Percentiles rank a stretch among this genome's conserved stretches.
phyloP scores from a whole-genome alignment of 768 basidiomycete genomes.

The Lactarius vividus region DNA sequence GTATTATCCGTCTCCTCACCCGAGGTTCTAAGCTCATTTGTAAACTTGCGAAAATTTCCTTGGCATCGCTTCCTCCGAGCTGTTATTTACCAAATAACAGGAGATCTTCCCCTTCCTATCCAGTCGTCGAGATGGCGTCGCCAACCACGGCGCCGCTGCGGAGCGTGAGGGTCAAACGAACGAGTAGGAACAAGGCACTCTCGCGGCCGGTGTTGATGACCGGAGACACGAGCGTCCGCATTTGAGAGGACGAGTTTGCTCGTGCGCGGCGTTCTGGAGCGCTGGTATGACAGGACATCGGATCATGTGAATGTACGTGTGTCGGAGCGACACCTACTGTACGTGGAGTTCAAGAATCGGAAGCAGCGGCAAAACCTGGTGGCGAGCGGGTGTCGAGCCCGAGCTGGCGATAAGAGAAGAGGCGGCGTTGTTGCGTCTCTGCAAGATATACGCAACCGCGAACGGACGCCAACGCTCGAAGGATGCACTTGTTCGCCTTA shows the following conservation, averaged over 20 bases:
- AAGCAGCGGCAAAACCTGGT: constrained; percentile 18
- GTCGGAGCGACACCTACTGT: constrained; percentile 61
- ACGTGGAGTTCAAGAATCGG: constrained; percentile 43
- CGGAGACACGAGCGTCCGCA: neutral
- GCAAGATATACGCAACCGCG: constrained; percentile 43
- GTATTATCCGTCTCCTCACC: constrained; percentile 19
- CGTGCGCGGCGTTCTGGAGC: neutral
- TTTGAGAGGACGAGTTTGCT: constrained; percentile 11
- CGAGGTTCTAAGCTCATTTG: constrained; percentile 32
- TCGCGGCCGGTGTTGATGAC: constrained; percentile 1
- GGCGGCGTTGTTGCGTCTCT: constrained; percentile 37
- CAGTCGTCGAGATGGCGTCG: constrained; percentile 14
- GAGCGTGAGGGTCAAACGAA: constrained; percentile 13
- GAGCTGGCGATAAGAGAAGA: constrained; percentile 26
- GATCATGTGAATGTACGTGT: constrained; percentile 33
- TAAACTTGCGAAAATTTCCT: constrained; percentile 4
- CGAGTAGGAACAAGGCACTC: constrained; percentile 15
- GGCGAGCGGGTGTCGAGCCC: neutral
- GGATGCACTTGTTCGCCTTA: constrained; percentile 48
- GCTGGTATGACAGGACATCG: constrained; percentile 8
- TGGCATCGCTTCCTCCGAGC: constrained; percentile 17
- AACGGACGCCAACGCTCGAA: constrained; percentile 67
- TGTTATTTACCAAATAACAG: neutral
- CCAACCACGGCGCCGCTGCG: neutral
- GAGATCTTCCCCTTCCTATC: neutral